Evolutionary conservation across 371 early-diverging fungal genomes (phyloP).

Genomic region (Catenaria anguillulae): DNA sequence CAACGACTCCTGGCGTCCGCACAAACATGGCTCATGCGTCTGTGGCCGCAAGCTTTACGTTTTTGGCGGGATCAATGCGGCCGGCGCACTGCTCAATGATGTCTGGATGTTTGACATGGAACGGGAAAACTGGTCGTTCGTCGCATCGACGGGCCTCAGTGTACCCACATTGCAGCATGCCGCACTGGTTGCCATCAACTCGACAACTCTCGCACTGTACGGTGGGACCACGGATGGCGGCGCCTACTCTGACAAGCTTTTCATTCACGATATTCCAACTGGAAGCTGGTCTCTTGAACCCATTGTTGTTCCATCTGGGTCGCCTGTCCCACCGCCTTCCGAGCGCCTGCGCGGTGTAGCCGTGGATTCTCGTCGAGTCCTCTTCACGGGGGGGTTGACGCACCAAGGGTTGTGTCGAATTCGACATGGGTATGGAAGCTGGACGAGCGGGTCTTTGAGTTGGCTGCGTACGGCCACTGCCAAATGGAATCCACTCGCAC

Average conservation of each 20-base stretch:
- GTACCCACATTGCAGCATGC: not conserved
- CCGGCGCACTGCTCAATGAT: constrained; percentile 3
- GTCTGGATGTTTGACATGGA: constrained; percentile 10
- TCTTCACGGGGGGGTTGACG: not conserved
- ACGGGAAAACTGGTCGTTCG: constrained; percentile 3
- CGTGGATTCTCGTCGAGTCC: not conserved
- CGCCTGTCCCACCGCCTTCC: not conserved
- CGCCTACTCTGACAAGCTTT: not conserved
- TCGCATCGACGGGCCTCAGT: not conserved
- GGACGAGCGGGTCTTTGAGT: not conserved
- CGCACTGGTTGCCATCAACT: constrained; percentile 7
- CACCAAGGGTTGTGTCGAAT: not conserved
- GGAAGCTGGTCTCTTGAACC: no score
- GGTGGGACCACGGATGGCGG: constrained; percentile 8
- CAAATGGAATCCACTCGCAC: not conserved
- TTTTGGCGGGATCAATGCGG: not conserved
- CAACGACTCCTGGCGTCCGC: no score
- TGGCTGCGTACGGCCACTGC: not conserved
- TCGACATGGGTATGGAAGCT: constrained; percentile 1
- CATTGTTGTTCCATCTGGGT: no score
- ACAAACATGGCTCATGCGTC: not conserved
- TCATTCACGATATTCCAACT: no score
- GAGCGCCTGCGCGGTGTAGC: not conserved
- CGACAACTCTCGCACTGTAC: constrained; percentile 9
- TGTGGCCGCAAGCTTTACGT: not conserved